These are phyloP conservation scores for Fraxinus latifolia DNA, from an alignment of 305 asterid genomes.

Conservation along the genomic window DNA sequence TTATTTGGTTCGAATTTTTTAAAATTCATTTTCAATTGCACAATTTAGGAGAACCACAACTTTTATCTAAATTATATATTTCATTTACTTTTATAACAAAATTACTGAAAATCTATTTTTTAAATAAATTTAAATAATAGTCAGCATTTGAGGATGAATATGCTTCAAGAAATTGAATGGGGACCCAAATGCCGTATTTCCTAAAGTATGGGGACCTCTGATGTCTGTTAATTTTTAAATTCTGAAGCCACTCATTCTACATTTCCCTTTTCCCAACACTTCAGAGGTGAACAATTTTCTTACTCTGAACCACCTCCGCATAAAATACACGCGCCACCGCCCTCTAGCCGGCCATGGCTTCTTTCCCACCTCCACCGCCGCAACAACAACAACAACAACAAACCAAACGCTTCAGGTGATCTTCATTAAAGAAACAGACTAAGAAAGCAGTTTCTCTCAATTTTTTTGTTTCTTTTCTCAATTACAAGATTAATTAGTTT, in stretches of 20 bases:
- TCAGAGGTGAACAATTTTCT: constrained; percentile 12
- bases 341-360: constrained; percentile 56
- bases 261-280: not conserved
- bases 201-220: not conserved
- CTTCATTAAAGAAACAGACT: not conserved
- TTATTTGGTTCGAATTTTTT: no score
- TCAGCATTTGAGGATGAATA: not conserved
- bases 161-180: not conserved
- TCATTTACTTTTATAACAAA: no score
- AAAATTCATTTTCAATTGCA: not conserved
- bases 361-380: constrained; percentile 34
- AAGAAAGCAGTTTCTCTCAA: not conserved
- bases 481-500: not conserved
- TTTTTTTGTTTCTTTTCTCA: not conserved
- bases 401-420: constrained; percentile 56
- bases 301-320: constrained; percentile 23
- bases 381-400: not conserved
- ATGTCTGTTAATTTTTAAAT: not conserved
- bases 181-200: not conserved
- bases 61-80: not conserved
- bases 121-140: not conserved
- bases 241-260: not conserved
- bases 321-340: constrained; percentile 20
- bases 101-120: no score
- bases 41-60: not conserved